Conservation (phyloP, 2,329 filamentous ascomycete species). For the Fusarium pilosicola region DNA sequence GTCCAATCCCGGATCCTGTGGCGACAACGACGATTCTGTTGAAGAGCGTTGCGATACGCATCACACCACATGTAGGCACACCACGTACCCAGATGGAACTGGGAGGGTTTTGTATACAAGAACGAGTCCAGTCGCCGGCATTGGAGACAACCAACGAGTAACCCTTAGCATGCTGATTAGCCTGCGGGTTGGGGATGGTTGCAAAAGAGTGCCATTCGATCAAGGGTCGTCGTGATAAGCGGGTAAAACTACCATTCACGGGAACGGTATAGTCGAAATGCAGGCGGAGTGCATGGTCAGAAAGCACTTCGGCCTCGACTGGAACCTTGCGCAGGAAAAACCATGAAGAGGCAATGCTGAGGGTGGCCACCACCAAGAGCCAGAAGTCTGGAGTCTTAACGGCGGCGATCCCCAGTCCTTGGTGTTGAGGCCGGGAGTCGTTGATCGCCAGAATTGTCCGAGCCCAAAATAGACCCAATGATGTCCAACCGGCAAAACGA, state of each 20-base stretch:
- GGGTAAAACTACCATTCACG: conserved; percentile 57
- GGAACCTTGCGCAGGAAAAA: conserved; percentile 73
- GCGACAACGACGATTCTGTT: conserved; percentile 72
- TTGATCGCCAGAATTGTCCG: conserved; percentile 67
- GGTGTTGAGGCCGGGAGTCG: conserved; percentile 50
- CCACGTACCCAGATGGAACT: conserved; percentile 74
- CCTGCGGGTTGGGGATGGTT: conserved; percentile 69
- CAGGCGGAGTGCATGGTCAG: conserved; percentile 76
- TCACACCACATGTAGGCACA: conserved; percentile 72
- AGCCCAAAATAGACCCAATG: conserved; percentile 72
- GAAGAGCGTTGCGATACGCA: conserved; percentile 74
- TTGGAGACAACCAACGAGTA: conserved; percentile 78
- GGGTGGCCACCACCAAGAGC: conserved; percentile 72
- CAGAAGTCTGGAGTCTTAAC: conserved; percentile 65
- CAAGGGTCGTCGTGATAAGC: conserved; percentile 71
- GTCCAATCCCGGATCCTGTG: conserved; percentile 79
- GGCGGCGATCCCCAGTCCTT: conserved; percentile 50
- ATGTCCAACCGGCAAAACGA: conserved; percentile 78
- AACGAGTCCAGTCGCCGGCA: conserved; percentile 78
- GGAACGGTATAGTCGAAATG: conserved; percentile 73
- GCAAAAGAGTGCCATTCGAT: conserved; percentile 82
- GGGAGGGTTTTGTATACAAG: conserved; percentile 70
- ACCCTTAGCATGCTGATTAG: conserved; percentile 49
- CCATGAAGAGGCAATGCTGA: conserved; percentile 78
- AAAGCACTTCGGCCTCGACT: conserved; percentile 74